Percentiles rank a stretch among this genome's conserved stretches.
Conservation (phyloP, 2,329 filamentous ascomycete species). For the Pseudocercospora fuligena region DNA sequence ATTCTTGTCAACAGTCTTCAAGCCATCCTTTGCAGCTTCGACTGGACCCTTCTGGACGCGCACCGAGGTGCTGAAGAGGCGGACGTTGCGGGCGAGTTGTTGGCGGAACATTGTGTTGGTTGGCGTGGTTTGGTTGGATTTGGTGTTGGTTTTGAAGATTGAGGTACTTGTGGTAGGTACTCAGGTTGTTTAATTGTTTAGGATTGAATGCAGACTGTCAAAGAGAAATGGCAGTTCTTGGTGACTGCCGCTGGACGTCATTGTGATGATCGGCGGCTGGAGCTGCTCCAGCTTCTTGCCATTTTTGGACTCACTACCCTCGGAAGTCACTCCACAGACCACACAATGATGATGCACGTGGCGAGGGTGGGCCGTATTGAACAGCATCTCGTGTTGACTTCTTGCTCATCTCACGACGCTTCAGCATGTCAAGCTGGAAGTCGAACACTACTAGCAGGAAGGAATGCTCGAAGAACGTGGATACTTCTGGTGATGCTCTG, state of each 20-base stretch:
- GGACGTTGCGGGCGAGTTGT: constrained; percentile 49
- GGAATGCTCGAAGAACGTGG: not conserved
- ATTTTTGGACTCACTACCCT: constrained; percentile 1
- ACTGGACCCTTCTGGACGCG: constrained; percentile 56
- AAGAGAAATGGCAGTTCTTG: not conserved
- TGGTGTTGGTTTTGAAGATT: not conserved
- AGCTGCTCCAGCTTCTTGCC: constrained; percentile 8
- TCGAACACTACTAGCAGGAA: not conserved
- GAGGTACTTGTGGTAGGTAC: constrained; percentile 3
- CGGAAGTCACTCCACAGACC: not conserved
- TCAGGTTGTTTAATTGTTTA: not conserved
- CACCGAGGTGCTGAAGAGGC: constrained; percentile 61
- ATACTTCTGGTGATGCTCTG: not conserved
- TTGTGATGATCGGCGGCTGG: constrained; percentile 3
- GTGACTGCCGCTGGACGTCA: not conserved
- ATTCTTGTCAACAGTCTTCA: constrained; percentile 62
- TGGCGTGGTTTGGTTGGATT: not conserved
- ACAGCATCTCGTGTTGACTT: not conserved
- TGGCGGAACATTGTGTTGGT: constrained; percentile 52
- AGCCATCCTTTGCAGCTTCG: constrained; percentile 61
- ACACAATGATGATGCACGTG: not conserved
- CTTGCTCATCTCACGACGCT: not conserved
- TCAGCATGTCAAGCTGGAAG: not conserved
- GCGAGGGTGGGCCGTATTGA: not conserved
- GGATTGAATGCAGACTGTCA: not conserved